Base-by-base conservation (phyloP, 148 eudicot genomes). In the Camellia granthamiana region DNA sequence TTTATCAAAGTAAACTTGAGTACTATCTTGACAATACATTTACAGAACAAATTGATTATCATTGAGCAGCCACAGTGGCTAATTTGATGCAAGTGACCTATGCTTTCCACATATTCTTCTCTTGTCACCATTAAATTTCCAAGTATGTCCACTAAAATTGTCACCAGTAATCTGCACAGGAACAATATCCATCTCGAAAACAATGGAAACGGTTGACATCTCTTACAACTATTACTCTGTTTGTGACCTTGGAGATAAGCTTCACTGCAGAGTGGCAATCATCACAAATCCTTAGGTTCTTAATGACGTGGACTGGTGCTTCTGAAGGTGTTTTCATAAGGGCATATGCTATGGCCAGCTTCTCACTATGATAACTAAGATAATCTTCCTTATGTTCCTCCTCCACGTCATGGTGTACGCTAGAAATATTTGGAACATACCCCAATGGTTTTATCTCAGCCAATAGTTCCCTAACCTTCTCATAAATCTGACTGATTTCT, bases 221-320 rank as follows among this genome's bases (percentile, higher is more conserved):
- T 80, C 89, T 86, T 49, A 89, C 84, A 69, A 82, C 67, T 74
- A 88, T 88, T 23, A 70, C 69, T 69, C 91, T 79, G 14, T 77
- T 85, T 56, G 86, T 82, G 64, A 86, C 82, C 82, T 79, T 83
- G 4, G 86, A 84, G 15, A 86, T 88, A 54, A 84, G 76, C 49
- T 84, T 88, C 73, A 83, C 79, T 21, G 91, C 89, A 64, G 85
- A 84, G 75, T 88, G 89, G 75, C 91, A 88, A 78, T 88, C 89
- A 67, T 81, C 89, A 62, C 91, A 88, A 78, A 88, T 88, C 76
- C 91, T 85, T 42, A 81, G 80, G 64, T 88, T 88, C 76, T 88
- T 88, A 23, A 86, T 79, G 43, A 88, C 82, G 19, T 82, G 86
- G 43, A 88, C 77, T 7, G 88, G 86, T 63, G 91, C 91, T 55